Evolutionary conservation across 1,284 basidiomycete species (phyloP), one percentile per base, ranked within the genome.

Genomic region (Fomitopsis betulina): DNA sequence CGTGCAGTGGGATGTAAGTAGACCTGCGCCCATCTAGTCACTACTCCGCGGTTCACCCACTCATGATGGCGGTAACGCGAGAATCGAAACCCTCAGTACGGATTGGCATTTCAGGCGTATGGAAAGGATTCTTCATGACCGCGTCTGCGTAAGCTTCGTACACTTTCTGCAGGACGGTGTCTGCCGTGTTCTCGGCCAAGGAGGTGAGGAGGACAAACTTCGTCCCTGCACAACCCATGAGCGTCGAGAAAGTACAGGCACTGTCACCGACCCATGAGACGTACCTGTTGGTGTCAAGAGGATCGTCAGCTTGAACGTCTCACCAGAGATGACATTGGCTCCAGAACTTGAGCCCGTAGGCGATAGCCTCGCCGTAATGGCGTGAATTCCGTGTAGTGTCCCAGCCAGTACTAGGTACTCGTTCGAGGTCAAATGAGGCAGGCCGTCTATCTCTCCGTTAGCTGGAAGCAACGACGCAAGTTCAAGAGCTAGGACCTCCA

Each of bases 71-170:
- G 13, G 78, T 75, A 55, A 93, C 85, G 40, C 86, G 84, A 38
- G 75, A 77, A 68, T 99, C 96, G 68, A 99, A 99, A 9, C 84
- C 86, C 65, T 95, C 91, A 54, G 83, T 92, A 53, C 96, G 87
- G 65, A 99, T 96, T 1, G 97, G 97, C 96, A 99, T 99, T 74
- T 99, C 97, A 27, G 92, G 91, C 3, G 94, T 97, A 72, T 99
- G 95, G 76, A 99, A 99, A 0, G 97, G 97, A 70, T 98, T 98
- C 80, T 99, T 98, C 94, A 98, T 97, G 56, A 97, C 95, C 5
- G 91, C 87, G 69, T 98, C 96, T 2, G 94, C 82, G 76, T 96
- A 98, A 15, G 84, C 84, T 72, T 96, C 93, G 73, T 97, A 97
- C 55, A 94, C 87, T 69, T 86, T 91, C 68, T 91, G 87, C 53